Percentiles rank a stretch among this genome's conserved stretches.
Evolutionary conservation across 305 asterid species (phyloP).

Genomic region (Solanum hybrid): DNA sequence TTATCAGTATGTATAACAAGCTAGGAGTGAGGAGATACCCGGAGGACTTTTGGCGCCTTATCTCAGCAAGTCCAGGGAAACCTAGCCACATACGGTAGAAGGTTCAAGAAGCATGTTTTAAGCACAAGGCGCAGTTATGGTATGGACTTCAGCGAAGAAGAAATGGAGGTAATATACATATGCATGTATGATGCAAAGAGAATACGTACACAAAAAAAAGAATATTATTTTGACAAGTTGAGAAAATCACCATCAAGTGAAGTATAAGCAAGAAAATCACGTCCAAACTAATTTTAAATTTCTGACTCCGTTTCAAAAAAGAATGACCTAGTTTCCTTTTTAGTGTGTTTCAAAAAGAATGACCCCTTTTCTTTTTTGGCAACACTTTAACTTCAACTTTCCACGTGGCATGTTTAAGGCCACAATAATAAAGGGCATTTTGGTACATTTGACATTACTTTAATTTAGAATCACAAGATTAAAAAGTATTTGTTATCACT

Average conservation of each 20-base stretch:
- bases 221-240: neutral
- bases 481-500: too few relatives aligned
- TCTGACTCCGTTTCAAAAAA: neutral
- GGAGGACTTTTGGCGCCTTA: neutral
- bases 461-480: too few relatives aligned
- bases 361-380: too few relatives aligned
- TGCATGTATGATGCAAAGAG: neutral
- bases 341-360: too few relatives aligned
- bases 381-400: too few relatives aligned
- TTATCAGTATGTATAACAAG: neutral
- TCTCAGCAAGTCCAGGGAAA: neutral
- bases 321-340: too few relatives aligned
- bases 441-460: too few relatives aligned
- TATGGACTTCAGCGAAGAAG: neutral
- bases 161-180: neutral
- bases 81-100: neutral
- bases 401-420: too few relatives aligned
- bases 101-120: neutral
- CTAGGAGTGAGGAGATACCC: neutral
- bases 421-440: too few relatives aligned
- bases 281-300: neutral
- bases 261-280: neutral
- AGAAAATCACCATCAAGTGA: neutral
- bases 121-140: neutral
- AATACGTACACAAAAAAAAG: neutral